Conservation (phyloP, 768 basidiomycete species). For the Coprinopsis marcescibilis region DNA sequence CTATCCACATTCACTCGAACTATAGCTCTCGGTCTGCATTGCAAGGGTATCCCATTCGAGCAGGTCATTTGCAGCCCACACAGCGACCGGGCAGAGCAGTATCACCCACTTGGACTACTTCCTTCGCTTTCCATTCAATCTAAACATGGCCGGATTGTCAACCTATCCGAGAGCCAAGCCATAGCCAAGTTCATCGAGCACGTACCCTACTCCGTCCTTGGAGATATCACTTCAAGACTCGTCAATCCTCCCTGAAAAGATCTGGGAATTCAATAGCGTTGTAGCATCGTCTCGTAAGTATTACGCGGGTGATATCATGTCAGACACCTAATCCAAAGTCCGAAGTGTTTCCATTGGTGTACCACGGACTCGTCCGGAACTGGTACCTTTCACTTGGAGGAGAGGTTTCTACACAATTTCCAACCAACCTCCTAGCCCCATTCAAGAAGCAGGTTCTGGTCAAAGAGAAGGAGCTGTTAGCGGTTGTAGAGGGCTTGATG, state of each 20-base stretch:
- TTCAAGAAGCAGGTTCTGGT: conserved; percentile 14
- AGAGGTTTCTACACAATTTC: too few species aligned
- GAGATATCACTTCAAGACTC: conserved; percentile 15
- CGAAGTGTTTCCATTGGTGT: too few species aligned
- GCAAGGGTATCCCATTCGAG: conserved; percentile 23
- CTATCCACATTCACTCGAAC: conserved; percentile 31
- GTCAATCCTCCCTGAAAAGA: conserved; percentile 22
- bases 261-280: conserved; percentile 30
- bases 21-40: conserved; percentile 24
- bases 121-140: conserved; percentile 26
- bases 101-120: conserved; percentile 27
- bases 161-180: conserved; percentile 27
- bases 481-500: conserved; percentile 22
- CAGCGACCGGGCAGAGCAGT: conserved; percentile 15
- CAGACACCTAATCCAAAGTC: too few species aligned
- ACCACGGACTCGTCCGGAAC: background rate
- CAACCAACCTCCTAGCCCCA: too few species aligned
- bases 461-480: conserved; percentile 19
- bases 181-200: conserved; percentile 28
- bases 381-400: too few species aligned
- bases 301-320: too few species aligned
- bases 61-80: conserved; percentile 21
- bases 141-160: conserved; percentile 9
- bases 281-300: conserved; percentile 24
- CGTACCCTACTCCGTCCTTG: conserved; percentile 22